A percentile compares a stretch with the other conserved stretches of the same genome.
These are phyloP conservation scores for Polytrichum formosum DNA, from an alignment of 225 moss, liverwort and hornwort genomes.

Conservation along the genomic window DNA sequence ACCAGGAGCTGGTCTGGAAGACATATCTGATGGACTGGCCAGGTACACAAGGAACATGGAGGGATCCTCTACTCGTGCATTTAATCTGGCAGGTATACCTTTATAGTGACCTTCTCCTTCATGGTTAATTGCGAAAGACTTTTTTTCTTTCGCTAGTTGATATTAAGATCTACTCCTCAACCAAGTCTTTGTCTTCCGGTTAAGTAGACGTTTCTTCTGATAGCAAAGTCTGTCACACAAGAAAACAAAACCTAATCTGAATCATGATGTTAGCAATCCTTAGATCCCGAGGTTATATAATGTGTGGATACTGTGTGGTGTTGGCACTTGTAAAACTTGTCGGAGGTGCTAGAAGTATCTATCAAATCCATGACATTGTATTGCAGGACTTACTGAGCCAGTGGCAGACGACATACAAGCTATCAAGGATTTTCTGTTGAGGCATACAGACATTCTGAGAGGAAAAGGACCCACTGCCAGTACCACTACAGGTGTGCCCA, in stretches of 20 bases:
- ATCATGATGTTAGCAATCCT: too few species aligned
- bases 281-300: too few species aligned
- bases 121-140: too few species aligned
- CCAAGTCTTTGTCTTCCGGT: too few species aligned
- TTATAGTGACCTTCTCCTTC: not conserved
- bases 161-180: too few species aligned
- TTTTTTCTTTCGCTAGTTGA: too few species aligned
- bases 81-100: slow-evolving; percentile 49
- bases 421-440: slow-evolving; percentile 84
- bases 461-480: slow-evolving; percentile 79
- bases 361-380: too few species aligned
- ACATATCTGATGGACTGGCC: slow-evolving; percentile 60
- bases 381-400: slow-evolving; percentile 44
- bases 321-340: too few species aligned
- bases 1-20: slow-evolving; percentile 70
- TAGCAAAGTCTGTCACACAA: not conserved
- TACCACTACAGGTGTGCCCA: slow-evolving; percentile 45
- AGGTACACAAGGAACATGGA: slow-evolving; percentile 47
- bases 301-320: too few species aligned
- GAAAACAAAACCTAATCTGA: too few species aligned
- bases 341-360: too few species aligned
- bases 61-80: slow-evolving; percentile 34
- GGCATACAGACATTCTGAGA: slow-evolving; percentile 83
- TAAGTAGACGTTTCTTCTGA: not conserved
- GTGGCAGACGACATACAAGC: slow-evolving; percentile 66